Base-by-base conservation (phyloP, 495 filamentous ascomycete genomes). In the Neurospora hispaniola region DNA sequence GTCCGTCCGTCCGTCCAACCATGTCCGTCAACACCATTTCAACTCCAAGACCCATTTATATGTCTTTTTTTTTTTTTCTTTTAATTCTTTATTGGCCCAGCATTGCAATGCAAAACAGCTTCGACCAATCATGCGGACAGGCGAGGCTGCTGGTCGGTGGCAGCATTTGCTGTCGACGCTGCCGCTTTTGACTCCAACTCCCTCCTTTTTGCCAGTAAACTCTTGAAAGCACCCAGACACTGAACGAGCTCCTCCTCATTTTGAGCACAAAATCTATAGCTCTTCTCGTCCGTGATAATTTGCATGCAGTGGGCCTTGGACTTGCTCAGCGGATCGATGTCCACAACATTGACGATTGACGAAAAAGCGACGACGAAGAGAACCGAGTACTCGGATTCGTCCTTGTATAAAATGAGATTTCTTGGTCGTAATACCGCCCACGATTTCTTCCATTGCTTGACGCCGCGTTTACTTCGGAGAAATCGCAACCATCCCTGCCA, bases 361-460 rank as follows among this genome's bases (percentile, higher is more conserved):
- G 89, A 85, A 76, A 98, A 87, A 3, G 91, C 90, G 66, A 98
- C 85, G 76, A 99, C 91, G 71, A 94, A 90, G 73, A 91, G 83
- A 3, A 95, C 93, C 20, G 92, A 91, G 80, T 98, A 98, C 83
- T 99, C 96, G 80, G 89, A 81, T 41, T 96, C 94, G 76, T 94
- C 90, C 81, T 98, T 98, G 84, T 99, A 98, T 27, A 98, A 89
- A 8, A 93, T 92, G 69, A 98, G 81, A 71, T 93, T 93, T 73
- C 92, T 91, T 0, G 94, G 90, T 42, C 94, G 92, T n/a, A 98
- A 83, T 0, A 99, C 96, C 0, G 91, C 90, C 96, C 96, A 99
- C 42, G 93, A 85, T 74, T 92, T 91, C 84, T 97, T 98, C 96
- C 96, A 99, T 77, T 96, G 93, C 42, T 91, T 90, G 46, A 99